Base-by-base conservation (phyloP, 2,329 filamentous ascomycete species). In the Hypoxylon sp. region DNA sequence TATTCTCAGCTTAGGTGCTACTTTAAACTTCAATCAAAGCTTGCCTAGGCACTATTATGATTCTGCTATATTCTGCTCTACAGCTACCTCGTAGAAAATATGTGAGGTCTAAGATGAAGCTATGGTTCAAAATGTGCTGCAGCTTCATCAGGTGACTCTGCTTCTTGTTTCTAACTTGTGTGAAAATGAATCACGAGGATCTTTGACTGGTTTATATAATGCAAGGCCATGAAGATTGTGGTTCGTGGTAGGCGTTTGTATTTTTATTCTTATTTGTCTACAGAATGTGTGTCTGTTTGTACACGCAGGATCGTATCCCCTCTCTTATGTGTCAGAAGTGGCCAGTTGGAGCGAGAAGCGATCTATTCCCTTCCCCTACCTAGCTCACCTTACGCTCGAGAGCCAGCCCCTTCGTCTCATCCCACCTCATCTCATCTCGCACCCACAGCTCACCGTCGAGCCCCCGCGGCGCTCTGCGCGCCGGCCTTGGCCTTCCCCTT, bases 251-350 rank as follows among this genome's bases (percentile, higher is more conserved):
- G 53, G 22, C 58, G 33, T 33, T 30, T 53, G n/a, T 61, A 22
- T 25, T 64, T 54, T 61, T 61, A n/a, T 57, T 71, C 68, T 71
- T 68, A 66, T 51, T 68, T 20, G 10, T 61, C 58, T 61, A 70
- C 44, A 17, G n/a, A 33, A 42, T 58, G 40, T 33, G 61, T 25
- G 57, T 17, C 13, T 53, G 3, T 54, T 35, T 48, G 22, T 66
- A 64, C 40, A 59, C 35, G 56, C 11, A 51, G n/a, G 50, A 50
- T 25, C 17, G 42, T n/a, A 25, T 13, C 25, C 8, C 11, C 11
- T 63, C 54, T 14, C 54, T 17, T 17, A 25, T 37, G 10, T 1
- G 25, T 27, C 25, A 27, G 25, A 27, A 27, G 10, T 37, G 10
- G 10, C 17, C 20, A 59, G 57, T n/a, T 8, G 13, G 35, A 60